phyloP scores from a whole-genome alignment of 441 rosid genomes.

The Breynia disticha region DNA sequence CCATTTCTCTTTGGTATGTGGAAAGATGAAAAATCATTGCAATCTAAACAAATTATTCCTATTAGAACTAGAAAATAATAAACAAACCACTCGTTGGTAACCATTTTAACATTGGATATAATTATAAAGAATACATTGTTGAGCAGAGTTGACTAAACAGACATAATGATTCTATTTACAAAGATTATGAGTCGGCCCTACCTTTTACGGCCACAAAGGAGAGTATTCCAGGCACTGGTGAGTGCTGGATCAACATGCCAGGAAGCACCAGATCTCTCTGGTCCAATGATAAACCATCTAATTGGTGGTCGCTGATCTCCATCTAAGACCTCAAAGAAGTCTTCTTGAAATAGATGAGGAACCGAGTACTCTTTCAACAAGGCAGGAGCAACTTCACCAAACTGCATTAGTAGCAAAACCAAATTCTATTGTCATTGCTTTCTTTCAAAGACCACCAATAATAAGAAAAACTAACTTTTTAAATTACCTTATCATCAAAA shows the following conservation, averaged over 20 bases:
- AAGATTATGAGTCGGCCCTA: slow-evolving; percentile 15
- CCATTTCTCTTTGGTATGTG: too few relatives aligned
- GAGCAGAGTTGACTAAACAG: too few relatives aligned
- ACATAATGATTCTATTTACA: not conserved
- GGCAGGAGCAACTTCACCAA: slow-evolving; percentile 73
- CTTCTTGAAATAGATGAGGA: slow-evolving; percentile 83
- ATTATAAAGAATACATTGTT: too few relatives aligned
- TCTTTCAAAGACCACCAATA: not conserved
- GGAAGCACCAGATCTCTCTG: slow-evolving; percentile 98
- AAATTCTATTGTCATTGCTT: not conserved
- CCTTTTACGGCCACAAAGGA: slow-evolving; percentile 92
- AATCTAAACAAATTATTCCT: too few relatives aligned
- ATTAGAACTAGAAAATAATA: too few relatives aligned
- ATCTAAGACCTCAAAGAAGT: slow-evolving; percentile 72
- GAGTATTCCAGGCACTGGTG: slow-evolving; percentile 98
- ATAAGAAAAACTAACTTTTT: not conserved
- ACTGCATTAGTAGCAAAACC: slow-evolving; percentile 39
- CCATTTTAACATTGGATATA: too few relatives aligned
- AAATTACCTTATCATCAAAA: slow-evolving; percentile 75
- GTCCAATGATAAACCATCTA: slow-evolving; percentile 94
- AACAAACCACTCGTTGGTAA: too few relatives aligned
- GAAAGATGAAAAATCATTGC: too few relatives aligned
- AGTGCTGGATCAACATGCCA: slow-evolving; percentile 99
- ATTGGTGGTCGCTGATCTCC: slow-evolving; percentile 68
- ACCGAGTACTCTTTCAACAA: slow-evolving; percentile 73